A percentile compares a stretch with the other conserved stretches of the same genome.
These are phyloP conservation scores for Cystobasidium ongulense DNA, from an alignment of 768 basidiomycete species.

Conservation along the genomic window DNA sequence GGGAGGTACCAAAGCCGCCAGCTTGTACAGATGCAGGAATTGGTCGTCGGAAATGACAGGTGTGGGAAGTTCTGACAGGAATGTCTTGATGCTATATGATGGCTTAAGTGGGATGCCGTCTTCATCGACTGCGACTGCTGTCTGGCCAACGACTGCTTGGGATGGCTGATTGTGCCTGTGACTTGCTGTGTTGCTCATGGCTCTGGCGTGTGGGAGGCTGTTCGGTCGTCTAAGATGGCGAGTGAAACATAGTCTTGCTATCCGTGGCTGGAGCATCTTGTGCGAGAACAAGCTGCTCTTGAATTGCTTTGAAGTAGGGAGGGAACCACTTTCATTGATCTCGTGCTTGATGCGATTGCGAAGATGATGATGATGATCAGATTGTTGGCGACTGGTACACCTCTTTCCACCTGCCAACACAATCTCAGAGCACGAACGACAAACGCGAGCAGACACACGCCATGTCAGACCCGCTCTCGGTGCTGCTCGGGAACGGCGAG, in stretches of 20 bases:
- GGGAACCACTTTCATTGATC: too few species aligned
- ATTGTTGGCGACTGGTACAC: too few species aligned
- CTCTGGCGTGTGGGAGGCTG: neutral
- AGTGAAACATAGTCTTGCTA: neutral
- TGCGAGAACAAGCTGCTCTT: neutral
- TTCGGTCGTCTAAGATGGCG: neutral
- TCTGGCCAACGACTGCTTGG: neutral
- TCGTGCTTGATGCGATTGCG: too few species aligned
- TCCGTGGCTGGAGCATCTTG: neutral
- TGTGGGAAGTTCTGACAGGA: conserved; percentile 26
- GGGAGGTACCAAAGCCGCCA: conserved; percentile 36
- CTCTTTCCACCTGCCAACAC: neutral
- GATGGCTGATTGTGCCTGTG: neutral
- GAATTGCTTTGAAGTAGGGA: neutral
- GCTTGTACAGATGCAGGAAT: conserved; percentile 35
- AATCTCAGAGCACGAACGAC: neutral
- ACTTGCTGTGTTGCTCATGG: neutral
- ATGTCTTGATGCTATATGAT: conserved; percentile 32
- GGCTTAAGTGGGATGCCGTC: conserved; percentile 32
- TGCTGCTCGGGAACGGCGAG: neutral
- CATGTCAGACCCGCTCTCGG: conserved; percentile 26
- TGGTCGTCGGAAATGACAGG: conserved; percentile 27
- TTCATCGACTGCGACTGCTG: conserved; percentile 27
- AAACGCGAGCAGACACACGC: neutral
- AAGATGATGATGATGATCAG: too few species aligned